Conservation (phyloP, 2,329 filamentous ascomycete genomes). For the Thyridium curvatum region DNA sequence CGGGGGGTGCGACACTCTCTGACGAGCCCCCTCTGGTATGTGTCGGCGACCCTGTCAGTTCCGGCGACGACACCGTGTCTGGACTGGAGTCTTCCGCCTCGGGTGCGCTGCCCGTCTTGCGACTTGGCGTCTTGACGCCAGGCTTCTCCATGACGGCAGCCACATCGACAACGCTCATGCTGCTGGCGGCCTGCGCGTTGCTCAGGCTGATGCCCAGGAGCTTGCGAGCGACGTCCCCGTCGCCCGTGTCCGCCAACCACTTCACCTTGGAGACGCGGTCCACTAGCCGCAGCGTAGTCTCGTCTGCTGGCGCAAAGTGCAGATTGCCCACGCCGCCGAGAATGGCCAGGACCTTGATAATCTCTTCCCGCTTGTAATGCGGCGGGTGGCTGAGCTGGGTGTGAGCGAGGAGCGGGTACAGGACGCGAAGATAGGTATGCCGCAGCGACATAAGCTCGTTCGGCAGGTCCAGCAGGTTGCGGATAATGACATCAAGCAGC, state of each 20-base stretch:
- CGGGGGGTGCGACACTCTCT: no score
- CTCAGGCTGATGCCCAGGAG: conserved; percentile 67
- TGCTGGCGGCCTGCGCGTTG: conserved; percentile 60
- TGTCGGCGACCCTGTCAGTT: no score
- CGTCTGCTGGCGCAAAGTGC: conserved; percentile 76
- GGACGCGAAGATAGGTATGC: conserved; percentile 89
- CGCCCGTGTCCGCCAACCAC: no score
- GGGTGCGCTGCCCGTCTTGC: conserved; percentile 31
- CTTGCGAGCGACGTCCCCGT: conserved; percentile 41
- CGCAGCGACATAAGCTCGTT: conserved; percentile 71
- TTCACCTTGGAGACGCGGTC: conserved; percentile 56
- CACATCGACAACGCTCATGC: conserved; percentile 69
- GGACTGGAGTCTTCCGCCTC: conserved; percentile 11
- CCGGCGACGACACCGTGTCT: no score
- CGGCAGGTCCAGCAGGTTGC: conserved; percentile 92
- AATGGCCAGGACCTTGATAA: conserved; percentile 68
- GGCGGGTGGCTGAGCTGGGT: conserved; percentile 83
- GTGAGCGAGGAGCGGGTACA: conserved; percentile 85
- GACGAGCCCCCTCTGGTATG: no score
- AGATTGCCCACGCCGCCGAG: conserved; percentile 60
- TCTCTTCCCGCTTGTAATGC: conserved; percentile 86
- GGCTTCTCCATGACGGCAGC: conserved; percentile 77
- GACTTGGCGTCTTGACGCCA: conserved; percentile 73
- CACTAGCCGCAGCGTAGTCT: conserved; percentile 72
- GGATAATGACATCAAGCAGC: conserved; percentile 89